These are phyloP conservation scores for Dothiorella sarmentorum DNA, from an alignment of 2,329 filamentous ascomycete genomes.

Conservation along the genomic window DNA sequence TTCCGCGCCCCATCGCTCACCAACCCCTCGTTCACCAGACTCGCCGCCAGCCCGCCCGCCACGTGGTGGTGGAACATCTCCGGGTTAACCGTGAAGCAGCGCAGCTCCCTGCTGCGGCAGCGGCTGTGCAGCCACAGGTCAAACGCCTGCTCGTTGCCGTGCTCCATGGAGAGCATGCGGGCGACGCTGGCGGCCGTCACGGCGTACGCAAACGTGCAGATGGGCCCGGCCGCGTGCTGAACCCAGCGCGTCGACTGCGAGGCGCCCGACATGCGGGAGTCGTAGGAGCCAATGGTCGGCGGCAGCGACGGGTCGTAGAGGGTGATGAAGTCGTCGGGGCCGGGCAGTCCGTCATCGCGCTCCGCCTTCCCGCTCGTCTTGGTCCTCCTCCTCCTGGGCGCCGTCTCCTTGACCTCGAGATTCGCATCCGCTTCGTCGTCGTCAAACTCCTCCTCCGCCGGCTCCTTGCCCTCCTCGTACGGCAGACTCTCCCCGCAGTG, in stretches of 20 bases:
- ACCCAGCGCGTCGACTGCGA: slow-evolving; percentile 10
- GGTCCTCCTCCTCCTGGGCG: neutral
- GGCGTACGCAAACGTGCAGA: slow-evolving; percentile 22
- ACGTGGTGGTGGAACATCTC: slow-evolving; percentile 22
- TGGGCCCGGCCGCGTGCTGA: slow-evolving; percentile 18
- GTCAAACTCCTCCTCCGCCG: neutral
- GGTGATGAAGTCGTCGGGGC: slow-evolving; percentile 12
- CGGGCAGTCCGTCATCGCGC: neutral
- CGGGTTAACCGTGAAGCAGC: slow-evolving; percentile 20
- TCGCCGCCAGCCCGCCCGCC: slow-evolving; percentile 12
- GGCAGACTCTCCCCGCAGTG: slow-evolving; percentile 17
- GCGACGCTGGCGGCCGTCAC: slow-evolving; percentile 7
- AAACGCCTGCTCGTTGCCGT: slow-evolving; percentile 13
- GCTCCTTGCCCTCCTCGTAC: neutral
- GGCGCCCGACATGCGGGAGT: slow-evolving; percentile 9
- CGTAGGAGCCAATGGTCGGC: slow-evolving; percentile 12
- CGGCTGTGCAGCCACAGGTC: slow-evolving; percentile 21
- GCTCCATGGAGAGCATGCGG: slow-evolving; percentile 13
- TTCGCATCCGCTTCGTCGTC: neutral
- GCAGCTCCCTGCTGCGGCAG: slow-evolving; percentile 17
- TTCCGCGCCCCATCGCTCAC: neutral
- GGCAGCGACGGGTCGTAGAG: slow-evolving; percentile 17
- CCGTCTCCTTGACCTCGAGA: too few relatives aligned
- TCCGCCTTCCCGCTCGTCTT: neutral
- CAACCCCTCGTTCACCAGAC: slow-evolving; percentile 17